Conservation (phyloP, 495 filamentous ascomycete genomes). For the Eremomyces bilateralis region DNA sequence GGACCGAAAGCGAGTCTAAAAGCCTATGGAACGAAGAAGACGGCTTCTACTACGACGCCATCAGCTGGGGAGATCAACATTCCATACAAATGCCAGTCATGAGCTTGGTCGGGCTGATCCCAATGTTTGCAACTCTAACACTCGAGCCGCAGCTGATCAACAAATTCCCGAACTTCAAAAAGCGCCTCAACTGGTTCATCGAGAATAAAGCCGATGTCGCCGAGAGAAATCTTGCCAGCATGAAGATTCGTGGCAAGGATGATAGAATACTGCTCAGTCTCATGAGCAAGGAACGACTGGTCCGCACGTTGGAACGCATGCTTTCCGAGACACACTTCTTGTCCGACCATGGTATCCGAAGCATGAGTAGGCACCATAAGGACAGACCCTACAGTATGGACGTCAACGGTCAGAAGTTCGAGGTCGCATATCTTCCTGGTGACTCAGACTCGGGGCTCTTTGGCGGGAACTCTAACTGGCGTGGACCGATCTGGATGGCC, state of each 20-base stretch:
- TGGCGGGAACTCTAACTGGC: constrained; percentile 95
- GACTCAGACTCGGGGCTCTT: constrained; percentile 89
- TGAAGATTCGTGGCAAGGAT: constrained; percentile 70
- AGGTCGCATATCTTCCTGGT: constrained; percentile 74
- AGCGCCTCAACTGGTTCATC: constrained; percentile 79
- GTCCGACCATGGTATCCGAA: constrained; percentile 73
- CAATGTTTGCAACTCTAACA: constrained; percentile 75
- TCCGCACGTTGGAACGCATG: constrained; percentile 75
- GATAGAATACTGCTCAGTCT: constrained; percentile 68
- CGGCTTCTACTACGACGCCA: constrained; percentile 94
- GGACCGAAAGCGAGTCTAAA: constrained; percentile 51
- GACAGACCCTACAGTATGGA: constrained; percentile 86
- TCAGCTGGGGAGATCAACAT: constrained; percentile 83
- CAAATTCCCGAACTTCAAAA: constrained; percentile 83
- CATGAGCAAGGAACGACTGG: constrained; percentile 70
- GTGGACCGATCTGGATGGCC: constrained; percentile 82
- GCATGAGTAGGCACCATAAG: constrained; percentile 81
- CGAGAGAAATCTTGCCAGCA: constrained; percentile 79
- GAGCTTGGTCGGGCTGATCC: constrained; percentile 83
- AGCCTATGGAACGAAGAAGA: constrained; percentile 92
- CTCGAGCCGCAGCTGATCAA: constrained; percentile 86
- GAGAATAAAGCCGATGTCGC: constrained; percentile 66
- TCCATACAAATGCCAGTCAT: constrained; percentile 77
- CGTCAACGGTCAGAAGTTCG: constrained; percentile 77
- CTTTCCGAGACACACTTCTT: constrained; percentile 87